phyloP scores from a whole-genome alignment of 805 yeast species.

The Yarrowia keelungensis region DNA sequence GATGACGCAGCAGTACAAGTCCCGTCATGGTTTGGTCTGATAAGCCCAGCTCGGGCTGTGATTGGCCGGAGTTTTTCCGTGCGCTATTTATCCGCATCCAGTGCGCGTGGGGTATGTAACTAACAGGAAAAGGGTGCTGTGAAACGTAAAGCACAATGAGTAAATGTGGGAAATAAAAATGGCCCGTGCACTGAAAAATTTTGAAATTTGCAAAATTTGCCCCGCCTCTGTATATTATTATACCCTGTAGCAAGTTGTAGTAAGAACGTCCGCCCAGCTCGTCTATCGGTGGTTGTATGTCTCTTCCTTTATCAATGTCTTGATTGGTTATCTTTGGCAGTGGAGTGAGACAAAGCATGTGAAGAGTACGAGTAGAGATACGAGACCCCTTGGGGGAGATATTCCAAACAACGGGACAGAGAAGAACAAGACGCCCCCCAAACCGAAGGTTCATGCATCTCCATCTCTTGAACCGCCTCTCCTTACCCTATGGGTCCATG shows the following conservation, averaged over 20 bases:
- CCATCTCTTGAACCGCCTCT: constrained; percentile 11
- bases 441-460: neutral
- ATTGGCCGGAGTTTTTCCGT: constrained; percentile 31
- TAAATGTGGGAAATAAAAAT: neutral
- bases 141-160: constrained; percentile 16
- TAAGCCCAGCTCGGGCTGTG: constrained; percentile 22
- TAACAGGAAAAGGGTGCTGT: neutral
- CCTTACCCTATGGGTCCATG: constrained; percentile 24
- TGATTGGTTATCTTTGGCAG: constrained; percentile 2
- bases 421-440: too few relatives aligned
- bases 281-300: neutral
- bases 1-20: constrained; percentile 41
- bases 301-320: neutral
- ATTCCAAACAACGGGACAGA: neutral
- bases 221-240: too few relatives aligned
- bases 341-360: too few relatives aligned
- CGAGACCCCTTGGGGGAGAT: too few relatives aligned
- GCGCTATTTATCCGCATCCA: constrained; percentile 33
- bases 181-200: neutral
- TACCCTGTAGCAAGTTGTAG: neutral
- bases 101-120: constrained; percentile 32
- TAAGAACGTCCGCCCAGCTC: neutral
- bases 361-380: too few relatives aligned
- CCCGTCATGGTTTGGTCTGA: constrained; percentile 31
- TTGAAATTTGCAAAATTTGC: neutral